phyloP scores from a whole-genome alignment of 208 protist genomes.

The Polymyxa betae region DNA sequence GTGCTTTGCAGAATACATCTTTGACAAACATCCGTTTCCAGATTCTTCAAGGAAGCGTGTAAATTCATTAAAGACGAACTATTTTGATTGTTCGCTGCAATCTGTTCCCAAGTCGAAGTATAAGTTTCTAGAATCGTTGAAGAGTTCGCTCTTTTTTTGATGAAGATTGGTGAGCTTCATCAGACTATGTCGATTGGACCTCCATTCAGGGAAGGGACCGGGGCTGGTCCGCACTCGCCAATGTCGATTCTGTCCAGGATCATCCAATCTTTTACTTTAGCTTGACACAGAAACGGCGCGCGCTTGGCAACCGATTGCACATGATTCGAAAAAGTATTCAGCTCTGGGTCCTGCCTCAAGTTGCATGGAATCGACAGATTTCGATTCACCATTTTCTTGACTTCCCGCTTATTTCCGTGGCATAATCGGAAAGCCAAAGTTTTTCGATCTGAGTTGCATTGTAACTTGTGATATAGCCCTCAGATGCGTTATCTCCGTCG shows the following conservation, averaged over 20 bases:
- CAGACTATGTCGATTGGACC: neutral
- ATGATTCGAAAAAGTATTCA: neutral
- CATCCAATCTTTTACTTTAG: neutral
- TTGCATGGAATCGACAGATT: too few species aligned
- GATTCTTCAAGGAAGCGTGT: neutral
- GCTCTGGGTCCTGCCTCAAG: too few species aligned
- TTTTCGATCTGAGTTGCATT: too few species aligned
- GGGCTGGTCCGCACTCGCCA: constrained; percentile 13
- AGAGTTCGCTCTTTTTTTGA: neutral
- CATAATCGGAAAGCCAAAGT: too few species aligned
- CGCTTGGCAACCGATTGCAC: neutral
- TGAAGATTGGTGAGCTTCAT: neutral
- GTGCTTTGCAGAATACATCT: neutral
- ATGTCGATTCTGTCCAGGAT: constrained; percentile 8
- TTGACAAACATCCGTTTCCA: constrained; percentile 1
- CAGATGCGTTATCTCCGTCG: too few species aligned
- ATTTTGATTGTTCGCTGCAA: neutral
- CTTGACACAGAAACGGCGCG: neutral
- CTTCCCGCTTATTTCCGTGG: too few species aligned
- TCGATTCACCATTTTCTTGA: too few species aligned
- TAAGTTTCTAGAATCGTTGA: neutral
- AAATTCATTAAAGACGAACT: constrained; percentile 14
- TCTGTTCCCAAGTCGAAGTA: neutral
- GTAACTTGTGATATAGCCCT: too few species aligned
- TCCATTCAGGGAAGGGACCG: constrained; percentile 1